A percentile compares a stretch with the other conserved stretches of the same genome.
phyloP scores from a whole-genome alignment of 208 protist species.

The Tritrichomonas foetus region DNA sequence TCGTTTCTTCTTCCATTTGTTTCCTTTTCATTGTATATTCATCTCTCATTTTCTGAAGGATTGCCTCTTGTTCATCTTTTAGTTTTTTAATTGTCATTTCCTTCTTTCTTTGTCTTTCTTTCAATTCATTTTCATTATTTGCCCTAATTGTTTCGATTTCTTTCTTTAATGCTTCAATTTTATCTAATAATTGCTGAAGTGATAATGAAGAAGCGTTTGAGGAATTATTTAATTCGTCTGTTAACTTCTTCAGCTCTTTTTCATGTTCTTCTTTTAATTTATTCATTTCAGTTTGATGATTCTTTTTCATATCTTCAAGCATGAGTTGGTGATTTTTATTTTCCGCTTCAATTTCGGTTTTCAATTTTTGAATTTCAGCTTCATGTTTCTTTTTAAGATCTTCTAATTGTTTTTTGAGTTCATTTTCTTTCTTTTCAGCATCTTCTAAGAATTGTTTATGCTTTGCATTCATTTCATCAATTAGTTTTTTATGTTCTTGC shows the following conservation, averaged over 20 bases:
- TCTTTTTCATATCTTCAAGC: not conserved
- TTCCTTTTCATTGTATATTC: not conserved
- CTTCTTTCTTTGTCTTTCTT: not conserved
- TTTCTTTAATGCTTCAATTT: not conserved
- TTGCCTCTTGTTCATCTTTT: constrained; percentile 27
- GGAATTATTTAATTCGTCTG: not conserved
- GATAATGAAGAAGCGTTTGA: not conserved
- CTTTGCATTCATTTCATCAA: not conserved
- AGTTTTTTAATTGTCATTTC: not conserved
- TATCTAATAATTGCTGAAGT: not conserved
- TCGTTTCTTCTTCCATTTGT: not conserved
- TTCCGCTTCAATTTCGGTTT: not conserved
- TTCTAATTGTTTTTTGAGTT: not conserved
- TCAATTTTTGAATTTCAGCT: not conserved
- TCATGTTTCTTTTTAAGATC: not conserved
- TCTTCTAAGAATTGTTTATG: not conserved
- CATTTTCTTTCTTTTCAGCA: not conserved
- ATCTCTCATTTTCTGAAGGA: not conserved
- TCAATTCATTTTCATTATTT: not conserved
- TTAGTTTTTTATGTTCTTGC: not conserved
- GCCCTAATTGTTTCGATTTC: not conserved
- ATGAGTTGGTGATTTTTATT: not conserved
- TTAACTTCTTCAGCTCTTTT: not conserved
- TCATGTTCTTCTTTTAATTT: not conserved
- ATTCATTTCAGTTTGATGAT: not conserved